Base-by-base conservation (phyloP, 345 rosid genomes). In the Clausena lansium region DNA sequence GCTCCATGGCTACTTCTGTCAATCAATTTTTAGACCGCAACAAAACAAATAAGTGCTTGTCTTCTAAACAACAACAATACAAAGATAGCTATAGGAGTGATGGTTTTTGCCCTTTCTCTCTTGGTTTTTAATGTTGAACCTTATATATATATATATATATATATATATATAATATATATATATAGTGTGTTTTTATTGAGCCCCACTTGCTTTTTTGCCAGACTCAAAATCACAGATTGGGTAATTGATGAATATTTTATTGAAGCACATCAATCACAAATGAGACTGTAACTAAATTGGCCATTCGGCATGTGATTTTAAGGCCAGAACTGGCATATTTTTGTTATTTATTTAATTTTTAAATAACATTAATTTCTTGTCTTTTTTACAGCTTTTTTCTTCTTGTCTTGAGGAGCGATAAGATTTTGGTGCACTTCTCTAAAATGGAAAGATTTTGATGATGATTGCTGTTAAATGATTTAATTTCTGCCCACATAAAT, bases 11-110 rank as follows among this genome's bases (percentile, higher is more conserved):
- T 22, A 6, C 67, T 69, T 1, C 30, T 36, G 72, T 76, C 78
- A 78, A 80, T 80, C 82, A 79, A 38, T 36, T 14, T 82, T 58
- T n/a, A 67, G 81, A 79, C 82, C 79, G 80, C 86, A 74, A 82
- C 38, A 33, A 75, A 78, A 80, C 86, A 86, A 78, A 60, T 6
- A 0, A 63, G 62, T 19, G 76, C 45, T 57, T 36, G 52, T 62
- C 83, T 35, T 62, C 33, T 20, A 55, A 10, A 32, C 13, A 64
- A 70, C 62, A 77, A 20, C 45, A 32, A 64, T 15, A 28, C 30
- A 65, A 65, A 59, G 61, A 35, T 35, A n/a, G 15, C 24, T 5
- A 22, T 25, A 19, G 4, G 67, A 39, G 4, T n/a, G 28, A n/a
- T 19, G 8, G 33, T 9, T 64, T 30, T 27, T 27, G 0, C 15